Conservation (phyloP, 2,329 filamentous ascomycete species). For the Ilyonectria destructans region DNA sequence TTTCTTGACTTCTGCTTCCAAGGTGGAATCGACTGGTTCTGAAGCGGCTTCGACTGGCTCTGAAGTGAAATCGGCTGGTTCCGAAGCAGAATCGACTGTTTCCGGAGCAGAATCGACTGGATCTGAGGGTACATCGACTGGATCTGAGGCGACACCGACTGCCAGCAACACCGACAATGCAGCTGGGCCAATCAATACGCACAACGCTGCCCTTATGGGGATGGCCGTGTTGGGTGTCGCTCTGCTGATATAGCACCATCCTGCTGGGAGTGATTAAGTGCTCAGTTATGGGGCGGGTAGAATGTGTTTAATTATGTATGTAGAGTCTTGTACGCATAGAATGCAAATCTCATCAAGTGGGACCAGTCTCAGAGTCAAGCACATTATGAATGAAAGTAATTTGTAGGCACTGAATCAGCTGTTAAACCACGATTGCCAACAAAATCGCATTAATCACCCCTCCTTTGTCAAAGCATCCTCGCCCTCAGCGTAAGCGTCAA, state of each 20-base stretch:
- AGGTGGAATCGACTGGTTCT: neutral
- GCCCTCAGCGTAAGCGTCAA: conserved; percentile 29
- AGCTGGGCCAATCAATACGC: neutral
- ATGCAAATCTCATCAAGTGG: too few relatives aligned
- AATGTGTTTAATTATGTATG: too few relatives aligned
- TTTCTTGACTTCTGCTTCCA: neutral
- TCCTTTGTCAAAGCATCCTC: neutral
- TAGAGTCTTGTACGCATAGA: too few relatives aligned
- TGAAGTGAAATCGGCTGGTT: neutral
- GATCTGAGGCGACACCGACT: neutral
- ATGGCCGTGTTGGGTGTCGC: neutral
- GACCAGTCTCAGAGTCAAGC: too few relatives aligned
- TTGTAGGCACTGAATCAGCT: too few relatives aligned
- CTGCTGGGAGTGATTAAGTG: too few relatives aligned
- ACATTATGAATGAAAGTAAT: neutral
- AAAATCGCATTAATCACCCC: neutral
- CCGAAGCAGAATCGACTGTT: neutral
- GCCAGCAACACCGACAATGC: neutral
- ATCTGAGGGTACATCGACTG: neutral
- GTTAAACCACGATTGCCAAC: too few relatives aligned
- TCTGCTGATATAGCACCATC: neutral
- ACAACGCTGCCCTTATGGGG: neutral
- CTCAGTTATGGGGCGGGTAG: too few relatives aligned
- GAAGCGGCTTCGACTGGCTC: neutral
- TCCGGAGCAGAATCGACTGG: neutral